Evolutionary conservation across 257 asterid genomes (phyloP).

Genomic region (Solanum neorickii): DNA sequence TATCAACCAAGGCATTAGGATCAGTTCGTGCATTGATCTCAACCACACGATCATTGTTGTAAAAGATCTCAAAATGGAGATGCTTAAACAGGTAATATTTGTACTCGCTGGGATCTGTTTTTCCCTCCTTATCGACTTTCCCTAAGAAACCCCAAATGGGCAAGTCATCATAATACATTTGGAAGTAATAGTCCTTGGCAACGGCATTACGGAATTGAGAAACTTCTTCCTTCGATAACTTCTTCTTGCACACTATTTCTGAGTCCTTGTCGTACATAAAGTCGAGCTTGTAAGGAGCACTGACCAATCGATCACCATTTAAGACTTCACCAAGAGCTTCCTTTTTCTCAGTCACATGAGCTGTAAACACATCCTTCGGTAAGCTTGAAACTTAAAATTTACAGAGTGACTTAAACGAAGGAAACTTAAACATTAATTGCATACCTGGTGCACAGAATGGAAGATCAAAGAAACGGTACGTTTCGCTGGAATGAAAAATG

Average conservation of each 20-base stretch:
- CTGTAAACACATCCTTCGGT: slow-evolving; percentile 9
- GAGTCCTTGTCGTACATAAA: slow-evolving; percentile 37
- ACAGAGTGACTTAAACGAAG: neutral
- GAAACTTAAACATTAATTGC: neutral
- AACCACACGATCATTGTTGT: slow-evolving; percentile 33
- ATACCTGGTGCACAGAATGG: slow-evolving; percentile 63
- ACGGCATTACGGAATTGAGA: slow-evolving; percentile 37
- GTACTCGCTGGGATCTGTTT: slow-evolving; percentile 34
- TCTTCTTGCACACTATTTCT: slow-evolving; percentile 32
- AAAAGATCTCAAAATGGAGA: slow-evolving; percentile 33
- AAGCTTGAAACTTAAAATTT: neutral
- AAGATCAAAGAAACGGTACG: slow-evolving; percentile 62
- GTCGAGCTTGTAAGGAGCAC: slow-evolving; percentile 41
- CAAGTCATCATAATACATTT: slow-evolving; percentile 34
- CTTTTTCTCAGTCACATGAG: slow-evolving; percentile 26
- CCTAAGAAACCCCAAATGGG: slow-evolving; percentile 58
- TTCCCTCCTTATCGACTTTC: slow-evolving; percentile 40
- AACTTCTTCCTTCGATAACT: slow-evolving; percentile 31
- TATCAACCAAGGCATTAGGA: slow-evolving; percentile 36
- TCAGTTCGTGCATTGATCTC: slow-evolving; percentile 45
- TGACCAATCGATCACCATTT: slow-evolving; percentile 44
- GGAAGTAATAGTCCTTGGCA: slow-evolving; percentile 44
- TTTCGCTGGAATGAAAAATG: slow-evolving; percentile 33
- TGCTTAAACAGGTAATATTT: slow-evolving; percentile 34
- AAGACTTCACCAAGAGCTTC: slow-evolving; percentile 47